Conservation (phyloP, 2,329 filamentous ascomycete genomes). For the Fusarium sterilihyphosum region DNA sequence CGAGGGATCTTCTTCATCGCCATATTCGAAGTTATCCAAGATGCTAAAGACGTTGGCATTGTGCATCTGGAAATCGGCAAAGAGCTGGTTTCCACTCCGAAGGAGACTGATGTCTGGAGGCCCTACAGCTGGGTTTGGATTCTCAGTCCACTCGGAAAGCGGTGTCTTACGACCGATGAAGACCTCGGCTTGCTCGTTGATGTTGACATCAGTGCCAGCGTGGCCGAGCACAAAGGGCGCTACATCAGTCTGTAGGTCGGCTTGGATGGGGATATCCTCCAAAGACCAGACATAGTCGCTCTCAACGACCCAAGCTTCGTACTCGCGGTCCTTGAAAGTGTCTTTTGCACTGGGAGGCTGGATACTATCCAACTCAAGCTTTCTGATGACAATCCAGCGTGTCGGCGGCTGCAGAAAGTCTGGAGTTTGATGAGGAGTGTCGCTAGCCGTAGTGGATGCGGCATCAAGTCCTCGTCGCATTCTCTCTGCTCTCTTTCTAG, state of each 20-base stretch:
- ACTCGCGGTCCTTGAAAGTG: background rate
- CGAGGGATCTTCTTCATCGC: background rate
- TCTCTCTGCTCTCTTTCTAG: background rate
- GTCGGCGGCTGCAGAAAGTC: conserved; percentile 43
- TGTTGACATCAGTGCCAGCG: conserved; percentile 15
- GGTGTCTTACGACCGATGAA: conserved; percentile 52
- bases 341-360: background rate
- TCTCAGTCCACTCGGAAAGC: conserved; percentile 9
- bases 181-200: conserved; percentile 53
- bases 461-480: background rate
- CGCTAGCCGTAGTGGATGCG: background rate
- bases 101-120: conserved; percentile 21
- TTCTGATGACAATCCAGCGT: conserved; percentile 52
- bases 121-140: background rate
- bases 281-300: conserved; percentile 49
- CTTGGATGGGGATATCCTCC: conserved; percentile 42
- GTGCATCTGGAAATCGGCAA: conserved; percentile 54
- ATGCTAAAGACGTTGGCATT: conserved; percentile 54
- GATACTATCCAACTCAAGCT: conserved; percentile 35
- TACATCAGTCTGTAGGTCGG: conserved; percentile 53
- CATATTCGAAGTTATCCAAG: conserved; percentile 52
- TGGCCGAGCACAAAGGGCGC: conserved; percentile 49
- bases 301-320: conserved; percentile 52
- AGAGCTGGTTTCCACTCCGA: conserved; percentile 48
- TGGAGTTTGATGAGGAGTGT: background rate